phyloP scores from a whole-genome alignment of 306 rosid genomes.

The Quercus wislizeni region DNA sequence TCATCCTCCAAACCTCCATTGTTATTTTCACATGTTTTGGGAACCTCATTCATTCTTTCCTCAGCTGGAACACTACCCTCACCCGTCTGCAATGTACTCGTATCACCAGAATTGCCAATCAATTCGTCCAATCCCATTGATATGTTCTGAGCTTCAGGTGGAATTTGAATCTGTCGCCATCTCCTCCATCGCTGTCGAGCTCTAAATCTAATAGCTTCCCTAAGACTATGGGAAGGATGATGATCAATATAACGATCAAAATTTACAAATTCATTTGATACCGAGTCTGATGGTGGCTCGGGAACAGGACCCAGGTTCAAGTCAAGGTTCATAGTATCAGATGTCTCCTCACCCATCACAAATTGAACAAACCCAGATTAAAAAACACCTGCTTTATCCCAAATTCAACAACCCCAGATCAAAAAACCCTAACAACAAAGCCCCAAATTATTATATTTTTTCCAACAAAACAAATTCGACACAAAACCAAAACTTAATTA shows the following conservation, averaged over 20 bases:
- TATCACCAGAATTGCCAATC: conserved; percentile 61
- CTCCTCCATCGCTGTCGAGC: conserved; percentile 64
- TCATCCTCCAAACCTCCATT: conserved; percentile 58
- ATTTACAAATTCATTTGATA: conserved; percentile 42
- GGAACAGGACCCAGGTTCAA: conserved; percentile 91
- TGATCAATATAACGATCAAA: conserved; percentile 58
- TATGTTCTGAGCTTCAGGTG: conserved; percentile 45
- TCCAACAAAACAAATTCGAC: background rate
- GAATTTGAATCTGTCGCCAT: conserved; percentile 38
- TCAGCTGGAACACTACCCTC: conserved; percentile 89
- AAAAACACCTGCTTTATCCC: conserved; percentile 23
- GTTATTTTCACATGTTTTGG: conserved; percentile 68
- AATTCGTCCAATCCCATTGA: conserved; percentile 58
- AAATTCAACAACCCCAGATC: conserved; percentile 29
- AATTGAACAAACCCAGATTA: conserved; percentile 14
- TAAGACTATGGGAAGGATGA: conserved; percentile 45
- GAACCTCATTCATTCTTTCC: conserved; percentile 49
- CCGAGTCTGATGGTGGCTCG: conserved; percentile 41
- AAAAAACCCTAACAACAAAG: conserved; percentile 19
- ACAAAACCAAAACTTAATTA: conserved; percentile 4
- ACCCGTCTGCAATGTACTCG: conserved; percentile 62
- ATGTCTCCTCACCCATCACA: conserved; percentile 79
- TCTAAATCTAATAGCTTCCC: conserved; percentile 56
- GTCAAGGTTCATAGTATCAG: conserved; percentile 91
- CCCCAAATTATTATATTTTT: conserved; percentile 1